Conservation (phyloP, 2,329 filamentous ascomycete genomes). For the Penicillium rolfsii region DNA sequence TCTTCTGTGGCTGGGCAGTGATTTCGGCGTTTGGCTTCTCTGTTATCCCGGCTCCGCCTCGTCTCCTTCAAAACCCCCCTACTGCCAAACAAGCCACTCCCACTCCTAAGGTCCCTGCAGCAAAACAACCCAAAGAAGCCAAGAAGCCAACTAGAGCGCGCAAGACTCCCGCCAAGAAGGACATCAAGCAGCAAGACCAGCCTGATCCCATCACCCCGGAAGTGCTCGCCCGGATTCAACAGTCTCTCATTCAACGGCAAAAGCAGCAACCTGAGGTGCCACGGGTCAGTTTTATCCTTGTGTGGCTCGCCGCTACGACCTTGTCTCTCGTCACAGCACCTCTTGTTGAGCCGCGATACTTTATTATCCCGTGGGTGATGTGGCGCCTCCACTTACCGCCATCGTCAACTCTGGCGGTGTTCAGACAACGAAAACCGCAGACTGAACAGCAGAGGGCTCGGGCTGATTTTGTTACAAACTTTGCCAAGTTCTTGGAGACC, state of each 20-base stretch:
- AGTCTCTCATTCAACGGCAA: constrained; percentile 37
- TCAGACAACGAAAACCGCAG: constrained; percentile 32
- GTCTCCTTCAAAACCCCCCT: constrained; percentile 25
- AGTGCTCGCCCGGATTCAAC: constrained; percentile 34
- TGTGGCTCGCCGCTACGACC: constrained; percentile 70
- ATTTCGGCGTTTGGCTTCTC: constrained; percentile 64
- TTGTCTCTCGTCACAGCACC: constrained; percentile 85
- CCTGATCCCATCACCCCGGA: constrained; percentile 32
- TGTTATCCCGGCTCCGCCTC: constrained; percentile 27
- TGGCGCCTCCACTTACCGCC: constrained; percentile 79
- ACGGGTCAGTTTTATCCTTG: constrained; percentile 57
- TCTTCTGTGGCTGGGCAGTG: constrained; percentile 68
- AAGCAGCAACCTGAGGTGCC: constrained; percentile 34
- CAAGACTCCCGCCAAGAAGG: constrained; percentile 30
- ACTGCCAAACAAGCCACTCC: constrained; percentile 20
- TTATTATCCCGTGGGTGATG: constrained; percentile 92
- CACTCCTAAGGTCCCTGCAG: constrained; percentile 18
- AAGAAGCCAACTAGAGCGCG: constrained; percentile 30
- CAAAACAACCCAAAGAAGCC: constrained; percentile 27
- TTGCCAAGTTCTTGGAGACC: constrained; percentile 55
- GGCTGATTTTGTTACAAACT: constrained; percentile 33
- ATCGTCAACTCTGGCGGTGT: constrained; percentile 38
- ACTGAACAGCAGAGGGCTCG: constrained; percentile 30
- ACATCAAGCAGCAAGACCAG: constrained; percentile 16
- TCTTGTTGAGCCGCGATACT: constrained; percentile 92